A percentile compares a stretch with the other conserved stretches of the same genome.
Conservation (phyloP, 2,329 filamentous ascomycete genomes). For the Alternaria angustiovoidea region DNA sequence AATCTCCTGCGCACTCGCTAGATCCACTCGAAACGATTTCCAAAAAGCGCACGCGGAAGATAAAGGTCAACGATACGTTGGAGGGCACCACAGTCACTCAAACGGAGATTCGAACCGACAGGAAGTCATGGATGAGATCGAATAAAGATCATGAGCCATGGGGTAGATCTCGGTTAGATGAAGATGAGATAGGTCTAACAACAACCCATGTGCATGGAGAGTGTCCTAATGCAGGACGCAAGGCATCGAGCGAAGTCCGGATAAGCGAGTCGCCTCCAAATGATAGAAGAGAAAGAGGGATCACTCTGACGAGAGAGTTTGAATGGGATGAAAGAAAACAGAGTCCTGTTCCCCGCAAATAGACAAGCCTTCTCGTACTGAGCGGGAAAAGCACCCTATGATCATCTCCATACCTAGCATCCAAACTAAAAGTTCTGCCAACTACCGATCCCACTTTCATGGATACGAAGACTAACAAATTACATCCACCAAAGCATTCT, state of each 20-base stretch:
- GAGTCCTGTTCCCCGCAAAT: neutral
- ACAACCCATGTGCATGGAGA: slow-evolving; percentile 23
- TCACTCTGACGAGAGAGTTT: slow-evolving; percentile 30
- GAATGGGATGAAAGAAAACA: slow-evolving; percentile 28
- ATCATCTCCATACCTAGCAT: neutral
- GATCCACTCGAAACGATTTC: slow-evolving; percentile 33
- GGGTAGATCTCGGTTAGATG: slow-evolving; percentile 27
- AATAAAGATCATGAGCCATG: slow-evolving; percentile 17
- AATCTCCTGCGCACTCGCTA: slow-evolving; percentile 14
- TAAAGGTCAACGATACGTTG: slow-evolving; percentile 23
- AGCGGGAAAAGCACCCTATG: neutral
- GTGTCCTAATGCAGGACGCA: slow-evolving; percentile 1
- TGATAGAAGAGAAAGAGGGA: slow-evolving; percentile 16
- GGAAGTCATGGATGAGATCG: slow-evolving; percentile 5
- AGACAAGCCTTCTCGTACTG: neutral
- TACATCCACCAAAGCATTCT: neutral
- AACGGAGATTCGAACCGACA: neutral
- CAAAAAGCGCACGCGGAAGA: slow-evolving; percentile 32
- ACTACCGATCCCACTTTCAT: too few species aligned
- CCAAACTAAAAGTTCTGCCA: neutral
- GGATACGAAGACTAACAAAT: too few species aligned
- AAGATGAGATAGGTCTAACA: slow-evolving; percentile 33
- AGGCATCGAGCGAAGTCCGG: neutral
- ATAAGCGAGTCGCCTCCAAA: neutral
- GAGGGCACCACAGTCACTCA: slow-evolving; percentile 19